phyloP scores from a whole-genome alignment of 2,329 filamentous ascomycete genomes.

The Fusarium sororula region DNA sequence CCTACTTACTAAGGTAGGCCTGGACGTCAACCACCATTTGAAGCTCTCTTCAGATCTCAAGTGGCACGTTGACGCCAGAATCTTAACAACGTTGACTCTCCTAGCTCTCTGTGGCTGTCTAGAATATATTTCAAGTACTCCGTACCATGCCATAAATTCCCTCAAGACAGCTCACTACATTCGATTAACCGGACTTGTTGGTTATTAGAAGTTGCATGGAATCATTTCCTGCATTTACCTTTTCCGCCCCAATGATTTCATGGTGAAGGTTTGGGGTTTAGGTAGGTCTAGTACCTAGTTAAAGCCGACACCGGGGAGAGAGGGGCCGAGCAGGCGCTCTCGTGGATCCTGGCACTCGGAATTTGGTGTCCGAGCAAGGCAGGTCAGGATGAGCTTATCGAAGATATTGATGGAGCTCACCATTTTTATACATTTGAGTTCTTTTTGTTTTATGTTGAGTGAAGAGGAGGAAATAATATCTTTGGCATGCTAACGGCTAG shows the following conservation, averaged over 20 bases:
- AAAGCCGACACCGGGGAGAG: slow-evolving; percentile 42
- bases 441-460: background rate
- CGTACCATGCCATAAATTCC: slow-evolving; percentile 30
- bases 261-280: slow-evolving; percentile 12
- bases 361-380: slow-evolving; percentile 34
- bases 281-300: background rate
- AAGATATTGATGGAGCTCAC: background rate
- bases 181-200: slow-evolving; percentile 14
- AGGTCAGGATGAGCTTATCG: background rate
- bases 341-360: slow-evolving; percentile 28
- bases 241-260: slow-evolving; percentile 40
- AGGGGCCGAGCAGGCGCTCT: slow-evolving; percentile 35
- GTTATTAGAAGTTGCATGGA: slow-evolving; percentile 1
- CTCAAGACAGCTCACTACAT: slow-evolving; percentile 19
- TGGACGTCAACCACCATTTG: background rate
- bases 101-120: background rate
- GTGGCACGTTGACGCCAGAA: slow-evolving; percentile 15
- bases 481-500: background rate
- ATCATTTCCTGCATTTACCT: background rate
- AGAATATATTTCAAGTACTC: background rate
- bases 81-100: background rate
- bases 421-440: background rate
- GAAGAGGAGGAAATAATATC: background rate
- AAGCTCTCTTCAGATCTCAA: slow-evolving; percentile 6
- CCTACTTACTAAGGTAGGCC: too few relatives aligned